Evolutionary conservation across 345 rosid genomes (phyloP), one percentile per base, ranked within the genome.

Genomic region (Boechera stricta): DNA sequence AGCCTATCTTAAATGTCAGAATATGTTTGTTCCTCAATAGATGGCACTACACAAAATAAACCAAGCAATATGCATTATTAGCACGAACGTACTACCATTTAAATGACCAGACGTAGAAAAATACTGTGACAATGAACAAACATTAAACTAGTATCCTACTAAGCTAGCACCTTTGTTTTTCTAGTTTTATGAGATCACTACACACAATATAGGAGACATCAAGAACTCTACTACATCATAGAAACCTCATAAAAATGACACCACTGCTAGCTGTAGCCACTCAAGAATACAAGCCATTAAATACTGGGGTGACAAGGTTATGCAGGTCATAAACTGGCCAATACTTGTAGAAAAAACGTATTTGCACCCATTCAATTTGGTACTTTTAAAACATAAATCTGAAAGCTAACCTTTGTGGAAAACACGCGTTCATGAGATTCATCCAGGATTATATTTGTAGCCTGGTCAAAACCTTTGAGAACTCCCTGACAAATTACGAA

Each of bases 371-470:
- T 66, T 41, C 8, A 4, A 65, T 66, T 65, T 49, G 38, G 79
- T 29, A 51, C 69, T 13, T 21, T 29, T 3, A 15, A 64, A 64
- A 36, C 53, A 47, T 4, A 29, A 47, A 35, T 10, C 15, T 3
- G 28, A 51, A 21, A 69, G 64, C 63, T 38, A 24, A 90, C 94
- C 98, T 89, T 91, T 2, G 98, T 89, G 63, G 94, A 91, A 82
- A 85, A 92, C 51, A 92, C 97, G 16, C 97, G 97, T 45, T 90
- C 95, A 72, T 94, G 97, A 81, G 95, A 88, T 82, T 92, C 97
- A 74, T 94, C 98, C 3, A 92, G 89, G 75, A 92, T 92, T 49
- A 90, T 86, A 83, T 94, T 87, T 28, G 97, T 89, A 69, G 97
- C 97, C 81, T 90, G 98, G 79, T 92, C 97, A 75, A 94, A 92